These are phyloP conservation scores for Scedosporium aurantiacum DNA, from an alignment of 2,329 filamentous ascomycete species.

Conservation along the genomic window DNA sequence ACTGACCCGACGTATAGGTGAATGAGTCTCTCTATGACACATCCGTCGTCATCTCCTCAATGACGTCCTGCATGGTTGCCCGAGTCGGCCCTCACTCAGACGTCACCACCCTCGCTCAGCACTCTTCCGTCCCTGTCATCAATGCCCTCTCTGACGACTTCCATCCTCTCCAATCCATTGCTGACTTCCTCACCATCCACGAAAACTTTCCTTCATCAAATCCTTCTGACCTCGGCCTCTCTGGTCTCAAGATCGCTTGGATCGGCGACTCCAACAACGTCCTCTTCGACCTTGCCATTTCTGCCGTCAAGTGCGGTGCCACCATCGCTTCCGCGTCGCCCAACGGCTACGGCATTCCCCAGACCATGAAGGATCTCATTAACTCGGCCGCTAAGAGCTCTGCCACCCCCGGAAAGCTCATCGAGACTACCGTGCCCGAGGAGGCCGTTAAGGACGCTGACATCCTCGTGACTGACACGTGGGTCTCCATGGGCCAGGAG, in stretches of 20 bases:
- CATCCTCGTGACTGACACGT: conserved; percentile 90
- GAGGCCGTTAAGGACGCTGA: conserved; percentile 79
- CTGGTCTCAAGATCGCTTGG: conserved; percentile 88
- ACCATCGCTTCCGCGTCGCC: conserved; percentile 82
- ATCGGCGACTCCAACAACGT: conserved; percentile 96
- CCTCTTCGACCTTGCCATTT: conserved; percentile 84
- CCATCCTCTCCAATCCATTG: conserved; percentile 88
- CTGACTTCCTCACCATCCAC: conserved; percentile 83
- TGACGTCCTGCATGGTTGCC: conserved; percentile 75
- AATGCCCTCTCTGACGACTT: conserved; percentile 83
- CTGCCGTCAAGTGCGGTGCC: conserved; percentile 75
- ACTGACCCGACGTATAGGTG: conserved; percentile 36
- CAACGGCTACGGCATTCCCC: conserved; percentile 69
- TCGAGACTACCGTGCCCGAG: conserved; percentile 69
- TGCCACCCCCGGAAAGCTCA: conserved; percentile 51
- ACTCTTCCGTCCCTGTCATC: conserved; percentile 71
- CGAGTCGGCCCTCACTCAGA: conserved; percentile 70
- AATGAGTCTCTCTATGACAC: conserved; percentile 96
- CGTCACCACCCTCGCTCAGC: conserved; percentile 56
- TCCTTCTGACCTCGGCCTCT: conserved; percentile 48
- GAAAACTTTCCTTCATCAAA: conserved; percentile 55
- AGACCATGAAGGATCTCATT: conserved; percentile 64
- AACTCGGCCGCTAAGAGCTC: conserved; percentile 47
- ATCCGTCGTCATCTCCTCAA: conserved; percentile 83
- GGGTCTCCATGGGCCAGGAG: conserved; percentile 98